Evolutionary conservation across 2,329 filamentous ascomycete genomes (phyloP), one percentile per base, ranked within the genome.

Genomic region (Phoma herbarum): DNA sequence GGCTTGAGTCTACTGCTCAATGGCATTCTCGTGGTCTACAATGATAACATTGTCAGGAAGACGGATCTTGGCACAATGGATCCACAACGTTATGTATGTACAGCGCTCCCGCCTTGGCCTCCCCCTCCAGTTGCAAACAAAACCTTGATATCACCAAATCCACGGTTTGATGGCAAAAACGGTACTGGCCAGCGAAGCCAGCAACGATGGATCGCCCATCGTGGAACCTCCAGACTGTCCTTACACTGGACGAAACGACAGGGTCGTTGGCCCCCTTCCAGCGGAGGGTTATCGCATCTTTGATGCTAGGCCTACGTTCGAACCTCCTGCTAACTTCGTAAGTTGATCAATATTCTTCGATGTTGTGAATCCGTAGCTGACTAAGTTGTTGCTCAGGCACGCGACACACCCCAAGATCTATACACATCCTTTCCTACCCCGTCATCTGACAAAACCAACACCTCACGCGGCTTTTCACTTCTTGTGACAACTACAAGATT

Each of bases 231-330:
- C 29, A 10, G 16, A 51, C 14, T 33, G 26, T 12, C 8, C 12
- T 8, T 18, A 45, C 23, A 44, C 39, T 23, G 37, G 18, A 25
- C 45, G 37, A 16, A 29, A 43, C 22, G 45, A 56, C 39, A 33
- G 29, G 18, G 12, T 45, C 12, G n/a, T 45, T 23, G 39, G 25
- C 7, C 25, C 39, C 9, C 31, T 56, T 12, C 53, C 53, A 18
- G 50, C 39, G 10, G 53, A 56, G 10, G 53, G 54, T n/a, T 57
- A 57, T 39, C 33, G 14, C 23, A 52, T 57, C 26, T 52, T 52
- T 18, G 33, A 57, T 33, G 25, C 20, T 28, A 41, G 54, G 10
- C 42, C 26, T 5, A 9, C 2, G 22, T 10, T 14, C 6, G 18
- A 22, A 29, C 9, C n/a, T 10, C 2, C 10, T 28, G 4, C 16